phyloP scores from a whole-genome alignment of 371 early-diverging fungal genomes.

The Mortierella sp. region DNA sequence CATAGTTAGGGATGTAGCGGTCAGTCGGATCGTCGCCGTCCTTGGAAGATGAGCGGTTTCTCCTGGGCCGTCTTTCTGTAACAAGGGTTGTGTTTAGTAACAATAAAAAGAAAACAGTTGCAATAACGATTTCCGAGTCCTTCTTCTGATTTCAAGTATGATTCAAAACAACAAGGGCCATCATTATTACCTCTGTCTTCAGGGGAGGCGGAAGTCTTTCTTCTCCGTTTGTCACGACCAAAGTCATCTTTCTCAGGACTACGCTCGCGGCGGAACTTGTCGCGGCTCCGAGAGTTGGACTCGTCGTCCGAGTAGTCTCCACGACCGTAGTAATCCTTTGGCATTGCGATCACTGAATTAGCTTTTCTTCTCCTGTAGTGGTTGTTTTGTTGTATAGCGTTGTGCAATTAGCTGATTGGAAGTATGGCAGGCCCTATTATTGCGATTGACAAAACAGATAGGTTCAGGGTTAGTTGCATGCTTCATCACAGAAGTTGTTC shows the following conservation, averaged over 20 bases:
- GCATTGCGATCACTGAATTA: slow-evolving; percentile 49
- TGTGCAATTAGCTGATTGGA: not conserved
- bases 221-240: slow-evolving; percentile 72
- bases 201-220: slow-evolving; percentile 56
- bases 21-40: slow-evolving; percentile 69
- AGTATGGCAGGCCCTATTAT: slow-evolving; percentile 1
- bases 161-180: slow-evolving; percentile 43
- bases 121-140: not conserved
- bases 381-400: not conserved
- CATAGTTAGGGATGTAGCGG: slow-evolving; percentile 89
- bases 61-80: slow-evolving; percentile 67
- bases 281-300: slow-evolving; percentile 67
- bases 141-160: slow-evolving; percentile 34
- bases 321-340: slow-evolving; percentile 64
- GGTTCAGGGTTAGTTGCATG: not conserved
- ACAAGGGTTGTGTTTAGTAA: not conserved
- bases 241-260: slow-evolving; percentile 75
- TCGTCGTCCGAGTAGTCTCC: slow-evolving; percentile 75
- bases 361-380: not conserved
- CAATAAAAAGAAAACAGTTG: not conserved
- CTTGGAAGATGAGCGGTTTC: slow-evolving; percentile 67
- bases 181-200: slow-evolving; percentile 64
- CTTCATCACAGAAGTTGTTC: not conserved
- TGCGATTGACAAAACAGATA: not conserved
- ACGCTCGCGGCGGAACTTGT: slow-evolving; percentile 80